phyloP scores from a whole-genome alignment of 2,329 filamentous ascomycete species.

The Plenodomus lindquistii region DNA sequence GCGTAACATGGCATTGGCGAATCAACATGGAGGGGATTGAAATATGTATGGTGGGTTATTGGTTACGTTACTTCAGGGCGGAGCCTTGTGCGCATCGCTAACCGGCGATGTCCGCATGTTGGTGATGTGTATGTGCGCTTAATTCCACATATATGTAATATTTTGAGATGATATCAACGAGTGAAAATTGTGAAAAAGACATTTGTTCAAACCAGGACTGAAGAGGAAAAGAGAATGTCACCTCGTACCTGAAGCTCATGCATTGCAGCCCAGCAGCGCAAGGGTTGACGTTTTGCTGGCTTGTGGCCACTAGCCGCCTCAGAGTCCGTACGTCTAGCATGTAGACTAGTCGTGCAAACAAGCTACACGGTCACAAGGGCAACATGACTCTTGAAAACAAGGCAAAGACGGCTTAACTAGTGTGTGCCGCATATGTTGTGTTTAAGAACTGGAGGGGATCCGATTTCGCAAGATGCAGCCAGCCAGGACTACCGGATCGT shows the following conservation, averaged over 20 bases:
- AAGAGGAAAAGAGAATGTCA: no score
- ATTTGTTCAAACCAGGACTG: no score
- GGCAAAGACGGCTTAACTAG: neutral
- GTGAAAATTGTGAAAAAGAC: no score
- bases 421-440: conserved; percentile 1
- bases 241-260: neutral
- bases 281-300: neutral
- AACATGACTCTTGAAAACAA: no score
- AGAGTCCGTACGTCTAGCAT: no score
- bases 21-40: neutral
- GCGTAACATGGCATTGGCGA: neutral
- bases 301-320: no score
- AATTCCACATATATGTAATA: no score
- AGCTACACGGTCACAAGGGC: no score
- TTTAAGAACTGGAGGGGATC: conserved; percentile 2
- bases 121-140: neutral
- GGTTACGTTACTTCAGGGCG: neutral
- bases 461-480: conserved; percentile 1
- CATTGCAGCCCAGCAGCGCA: neutral
- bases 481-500: conserved; percentile 8
- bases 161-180: no score
- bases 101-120: neutral
- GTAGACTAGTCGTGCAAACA: no score
- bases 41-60: neutral
- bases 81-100: neutral